Evolutionary conservation across 2,329 filamentous ascomycete species (phyloP), one percentile per base, ranked within the genome.

Genomic region (Capronia americana): DNA sequence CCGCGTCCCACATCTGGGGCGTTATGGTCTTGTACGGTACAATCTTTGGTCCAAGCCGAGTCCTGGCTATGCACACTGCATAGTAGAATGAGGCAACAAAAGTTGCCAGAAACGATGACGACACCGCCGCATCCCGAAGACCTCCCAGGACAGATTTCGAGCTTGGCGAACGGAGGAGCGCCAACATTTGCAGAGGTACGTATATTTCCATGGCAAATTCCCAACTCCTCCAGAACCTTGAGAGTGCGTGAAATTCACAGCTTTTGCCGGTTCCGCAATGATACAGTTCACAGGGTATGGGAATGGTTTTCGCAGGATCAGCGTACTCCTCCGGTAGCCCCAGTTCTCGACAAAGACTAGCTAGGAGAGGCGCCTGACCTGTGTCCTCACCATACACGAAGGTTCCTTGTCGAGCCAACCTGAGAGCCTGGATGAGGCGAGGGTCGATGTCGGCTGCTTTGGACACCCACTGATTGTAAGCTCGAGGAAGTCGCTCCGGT

Each of bases 41-140:
- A 12, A 94, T 24, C 38, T 76, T 85, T 0, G 92, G 92, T 0
- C 92, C 92, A 6, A 95, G 67, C 32, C 91, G 85, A 1, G 89
- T 93, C 53, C 92, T 86, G 5, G 87, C 83, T 0, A 96, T 86
- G 75, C 92, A 96, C 3, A 96, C 90, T 30, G 90, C 88, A 75
- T 96, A 96, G 80, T 93, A 96, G 76, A 94, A 95, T 11, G 93
- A 80, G 0, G 87, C 82, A 70, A 96, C 90, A 77, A 94, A 96
- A 0, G 87, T 80, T 2, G 88, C 91, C 1, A 96, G 84, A 75
- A 96, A 95, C 0, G 89, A 84, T 0, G 92, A 93, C 4, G 91
- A 93, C 34, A 90, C 86, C 10, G 84, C 78, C 1, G 91, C 87
- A 1, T 89, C 89, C 14, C 82, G 72, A 28, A 89, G 64, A 1